Evolutionary conservation across 441 rosid species (phyloP), one percentile per base, ranked within the genome.

Genomic region (Gossypium lobatum): DNA sequence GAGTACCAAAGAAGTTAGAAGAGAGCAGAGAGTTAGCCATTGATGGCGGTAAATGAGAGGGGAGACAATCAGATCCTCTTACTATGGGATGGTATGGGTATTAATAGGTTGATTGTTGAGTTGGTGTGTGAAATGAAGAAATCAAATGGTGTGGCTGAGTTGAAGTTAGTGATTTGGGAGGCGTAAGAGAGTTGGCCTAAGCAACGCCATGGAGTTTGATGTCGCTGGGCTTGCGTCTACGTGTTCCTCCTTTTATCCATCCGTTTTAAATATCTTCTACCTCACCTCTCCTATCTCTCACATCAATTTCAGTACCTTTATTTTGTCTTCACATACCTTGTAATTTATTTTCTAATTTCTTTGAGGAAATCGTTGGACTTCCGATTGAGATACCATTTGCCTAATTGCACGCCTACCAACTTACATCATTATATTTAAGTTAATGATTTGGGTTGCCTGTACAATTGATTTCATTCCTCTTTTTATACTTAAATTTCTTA

Each of bases 1-100:
- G 80, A 50, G 87, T 75, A 72, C 88, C 88, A 37, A 78, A 76
- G 81, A 88, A 84, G 64, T 69, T 81, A 1, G 93, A 87, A 50
- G 88, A 86, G 54, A 89, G 85, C 53, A 91, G 62, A 2, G 89
- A 77, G 57, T 80, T 88, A 2, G 85, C 53, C 2, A 82, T 34
- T 4, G 92, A 68, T 16, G 92, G 87, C 89, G 88, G 31, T 45
- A 77, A 53, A 17, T 7, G 20, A 64, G 73, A 4, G 14, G 25
- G 6, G 4, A 5, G 13, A 21, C 16, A 25, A 9, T 54, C 53
- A 25, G 16, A 42, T 10, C 31, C 23, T 50, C 3, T 64, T 50
- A 64, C 54, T 60, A 2, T 17, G 69, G 16, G 39, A 20, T 23
- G 13, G 58, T 67, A 8, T 21, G 55, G 71, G 71, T 58, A 18